Base-by-base conservation (phyloP, 2,329 filamentous ascomycete species). In the Byssochlamys sp. region DNA sequence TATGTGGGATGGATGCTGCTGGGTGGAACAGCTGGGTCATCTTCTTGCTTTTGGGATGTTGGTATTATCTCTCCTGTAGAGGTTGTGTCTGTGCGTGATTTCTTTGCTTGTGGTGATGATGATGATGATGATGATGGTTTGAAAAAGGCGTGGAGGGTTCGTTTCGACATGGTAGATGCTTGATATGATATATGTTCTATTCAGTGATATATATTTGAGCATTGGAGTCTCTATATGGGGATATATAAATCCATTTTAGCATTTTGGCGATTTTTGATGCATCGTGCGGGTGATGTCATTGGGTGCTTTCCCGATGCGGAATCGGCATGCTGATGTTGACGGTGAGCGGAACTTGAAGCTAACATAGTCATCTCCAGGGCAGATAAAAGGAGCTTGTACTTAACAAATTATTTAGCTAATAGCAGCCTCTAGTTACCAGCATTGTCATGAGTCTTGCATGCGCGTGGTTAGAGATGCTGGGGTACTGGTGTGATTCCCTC, bases 61-160 rank as follows among this genome's bases (percentile, higher is more conserved):
- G 28, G 49, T 53, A 51, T 54, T n/a, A 26, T 24, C 45, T 68
- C 55, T 53, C 72, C 58, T 72, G 75, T 70, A 31, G 48, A 31
- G 11, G 54, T 76, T 75, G 2, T 74, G 58, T 25, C 81, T 78
- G 2, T 67, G 59, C 25, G 75, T 67, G 1, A 45, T 45, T 35
- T 49, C 12, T 45, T 45, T 24, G 39, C 39, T 24, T 19, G n/a
- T 19, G n/a, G 39, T 45, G 53, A 19, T 19, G 19, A 19, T 19
- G 19, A 14, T 19, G n/a, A 14, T 45, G 53, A 19, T 19, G 19
- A 19, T 19, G 19, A 14, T 51, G 81, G 78, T 29, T 77, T 75
- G 71, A 91, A 90, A 74, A 90, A 91, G 10, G 80, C 74, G 60
- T 90, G 85, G 1, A 91, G 76, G 0, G 86, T 88, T 57, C 86